Evolutionary conservation across 2,329 filamentous ascomycete genomes (phyloP).

Genomic region (Beauveria medogensis): DNA sequence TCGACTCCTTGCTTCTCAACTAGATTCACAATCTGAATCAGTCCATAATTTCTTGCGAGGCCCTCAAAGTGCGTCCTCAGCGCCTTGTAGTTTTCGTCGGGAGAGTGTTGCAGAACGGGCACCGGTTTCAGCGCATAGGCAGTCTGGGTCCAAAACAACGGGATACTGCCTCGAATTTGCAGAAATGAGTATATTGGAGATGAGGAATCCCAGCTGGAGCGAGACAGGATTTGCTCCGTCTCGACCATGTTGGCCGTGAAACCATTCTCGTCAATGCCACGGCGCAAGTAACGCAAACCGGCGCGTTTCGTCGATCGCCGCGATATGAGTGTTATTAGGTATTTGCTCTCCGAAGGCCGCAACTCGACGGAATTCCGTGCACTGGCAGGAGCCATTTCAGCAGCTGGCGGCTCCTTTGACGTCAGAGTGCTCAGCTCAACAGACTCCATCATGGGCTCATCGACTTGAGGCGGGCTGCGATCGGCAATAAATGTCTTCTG

Average conservation of each 20-base stretch:
- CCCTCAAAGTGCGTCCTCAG: constrained; percentile 72
- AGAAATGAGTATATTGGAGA: constrained; percentile 71
- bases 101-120: constrained; percentile 73
- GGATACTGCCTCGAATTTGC: constrained; percentile 85
- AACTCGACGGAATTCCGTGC: constrained; percentile 30
- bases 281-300: constrained; percentile 79
- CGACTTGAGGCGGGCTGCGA: constrained; percentile 46
- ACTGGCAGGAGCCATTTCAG: constrained; percentile 12
- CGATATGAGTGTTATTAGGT: constrained; percentile 86
- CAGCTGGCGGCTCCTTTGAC: constrained; percentile 15
- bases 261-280: constrained; percentile 85
- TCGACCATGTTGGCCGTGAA: constrained; percentile 86
- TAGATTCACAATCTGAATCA: constrained; percentile 70
- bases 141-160: constrained; percentile 89
- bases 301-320: constrained; percentile 78
- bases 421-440: constrained; percentile 36
- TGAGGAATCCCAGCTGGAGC: constrained; percentile 53
- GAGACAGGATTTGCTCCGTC: constrained; percentile 86
- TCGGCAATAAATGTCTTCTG: constrained; percentile 75
- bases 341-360: constrained; percentile 45
- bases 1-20: constrained; percentile 87
- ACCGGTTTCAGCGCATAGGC: constrained; percentile 89
- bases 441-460: constrained; percentile 37
- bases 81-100: constrained; percentile 68
- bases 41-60: constrained; percentile 62